These are phyloP conservation scores for Furcasterigmium sp. DNA, from an alignment of 2,329 filamentous ascomycete genomes.

Conservation along the genomic window DNA sequence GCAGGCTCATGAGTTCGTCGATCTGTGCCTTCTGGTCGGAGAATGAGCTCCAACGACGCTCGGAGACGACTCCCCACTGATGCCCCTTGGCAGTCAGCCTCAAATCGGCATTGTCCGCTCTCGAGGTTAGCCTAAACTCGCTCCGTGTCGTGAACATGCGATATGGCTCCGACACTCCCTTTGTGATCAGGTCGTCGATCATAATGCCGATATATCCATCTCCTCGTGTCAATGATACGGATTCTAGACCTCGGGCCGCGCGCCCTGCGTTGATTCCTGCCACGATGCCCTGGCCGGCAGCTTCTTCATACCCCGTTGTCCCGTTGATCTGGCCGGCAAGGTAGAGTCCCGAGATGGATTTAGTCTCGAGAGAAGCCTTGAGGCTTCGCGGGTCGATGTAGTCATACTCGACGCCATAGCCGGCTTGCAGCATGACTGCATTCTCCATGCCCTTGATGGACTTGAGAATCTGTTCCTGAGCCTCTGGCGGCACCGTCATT, in stretches of 20 bases:
- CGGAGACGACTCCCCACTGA: slow-evolving; percentile 70
- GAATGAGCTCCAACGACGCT: slow-evolving; percentile 71
- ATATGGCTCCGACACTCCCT: slow-evolving; percentile 94
- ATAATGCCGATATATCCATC: slow-evolving; percentile 98
- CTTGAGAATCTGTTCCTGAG: slow-evolving; percentile 77
- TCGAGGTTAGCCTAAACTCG: slow-evolving; percentile 89
- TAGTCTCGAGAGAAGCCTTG: slow-evolving; percentile 87
- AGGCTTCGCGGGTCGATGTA: slow-evolving; percentile 92
- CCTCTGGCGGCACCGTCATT: slow-evolving; percentile 90
- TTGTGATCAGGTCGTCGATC: slow-evolving; percentile 96
- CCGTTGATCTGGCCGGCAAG: slow-evolving; percentile 97
- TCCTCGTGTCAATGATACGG: slow-evolving; percentile 67
- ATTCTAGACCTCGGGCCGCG: slow-evolving; percentile 59
- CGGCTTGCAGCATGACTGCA: slow-evolving; percentile 86
- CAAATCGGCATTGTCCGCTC: slow-evolving; percentile 89
- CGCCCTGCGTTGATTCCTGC: slow-evolving; percentile 93
- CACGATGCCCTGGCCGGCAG: slow-evolving; percentile 85
- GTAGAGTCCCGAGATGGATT: slow-evolving; percentile 81
- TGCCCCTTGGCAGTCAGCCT: slow-evolving; percentile 78
- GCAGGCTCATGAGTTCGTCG: slow-evolving; percentile 53
- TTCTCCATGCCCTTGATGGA: slow-evolving; percentile 86
- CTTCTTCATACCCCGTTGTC: slow-evolving; percentile 97
- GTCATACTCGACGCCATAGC: slow-evolving; percentile 97
- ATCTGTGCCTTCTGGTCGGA: slow-evolving; percentile 62
- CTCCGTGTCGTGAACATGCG: slow-evolving; percentile 96